A percentile compares a stretch with the other conserved stretches of the same genome.
phyloP scores from a whole-genome alignment of 768 basidiomycete genomes.

The Mycena galericulata region DNA sequence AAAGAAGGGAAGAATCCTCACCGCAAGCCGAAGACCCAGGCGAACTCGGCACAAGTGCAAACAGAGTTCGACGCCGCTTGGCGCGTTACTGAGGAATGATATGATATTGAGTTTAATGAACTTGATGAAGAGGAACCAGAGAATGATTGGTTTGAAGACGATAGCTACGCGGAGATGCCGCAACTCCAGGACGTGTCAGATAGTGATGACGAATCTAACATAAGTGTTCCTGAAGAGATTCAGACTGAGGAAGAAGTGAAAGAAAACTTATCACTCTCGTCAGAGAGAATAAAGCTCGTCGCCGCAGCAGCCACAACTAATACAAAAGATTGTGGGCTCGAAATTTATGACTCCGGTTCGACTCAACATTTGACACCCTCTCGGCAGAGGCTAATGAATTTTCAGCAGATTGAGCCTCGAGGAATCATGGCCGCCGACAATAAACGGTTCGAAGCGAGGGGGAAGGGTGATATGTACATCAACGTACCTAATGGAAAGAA shows the following conservation, averaged over 20 bases:
- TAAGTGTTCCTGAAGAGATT: not conserved
- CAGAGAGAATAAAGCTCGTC: not conserved
- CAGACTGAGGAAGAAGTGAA: not conserved
- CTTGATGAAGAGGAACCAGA: too few species aligned
- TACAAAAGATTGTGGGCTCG: not conserved
- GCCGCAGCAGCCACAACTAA: not conserved
- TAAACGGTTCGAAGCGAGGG: not conserved
- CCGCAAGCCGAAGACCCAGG: too few species aligned
- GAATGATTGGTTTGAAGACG: not conserved
- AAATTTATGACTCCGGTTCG: conserved; percentile 7
- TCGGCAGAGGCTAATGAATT: too few species aligned
- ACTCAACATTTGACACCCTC: too few species aligned
- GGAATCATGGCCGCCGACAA: not conserved
- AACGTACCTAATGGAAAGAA: too few species aligned
- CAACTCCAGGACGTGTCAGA: not conserved
- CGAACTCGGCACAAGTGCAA: not conserved
- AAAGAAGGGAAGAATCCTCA: too few species aligned
- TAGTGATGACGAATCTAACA: not conserved
- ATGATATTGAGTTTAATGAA: not conserved
- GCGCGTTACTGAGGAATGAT: not conserved
- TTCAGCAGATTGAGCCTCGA: not conserved
- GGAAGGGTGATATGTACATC: not conserved
- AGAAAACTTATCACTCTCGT: not conserved
- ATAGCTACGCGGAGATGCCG: not conserved
- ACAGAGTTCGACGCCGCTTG: not conserved